Conservation (phyloP, 1,284 basidiomycete species). For the Cystobasidium pallidum region DNA sequence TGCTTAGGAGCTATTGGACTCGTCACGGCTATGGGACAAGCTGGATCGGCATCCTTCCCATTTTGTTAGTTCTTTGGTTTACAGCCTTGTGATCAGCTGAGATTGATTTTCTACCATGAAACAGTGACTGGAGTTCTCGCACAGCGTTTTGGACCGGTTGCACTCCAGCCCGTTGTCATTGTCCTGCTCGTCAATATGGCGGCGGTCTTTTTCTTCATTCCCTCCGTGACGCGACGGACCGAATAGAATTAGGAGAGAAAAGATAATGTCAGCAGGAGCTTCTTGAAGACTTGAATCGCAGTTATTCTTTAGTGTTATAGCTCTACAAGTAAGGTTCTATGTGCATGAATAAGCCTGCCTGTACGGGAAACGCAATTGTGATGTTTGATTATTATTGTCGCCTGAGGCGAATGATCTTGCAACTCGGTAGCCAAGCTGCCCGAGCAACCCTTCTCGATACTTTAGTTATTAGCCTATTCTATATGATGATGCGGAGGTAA, state of each 20-base stretch:
- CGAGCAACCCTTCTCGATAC: too few relatives aligned
- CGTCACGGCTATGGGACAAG: slow-evolving; percentile 38
- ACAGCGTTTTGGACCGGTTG: slow-evolving; percentile 32
- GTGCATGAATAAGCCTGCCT: too few relatives aligned
- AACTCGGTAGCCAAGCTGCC: too few relatives aligned
- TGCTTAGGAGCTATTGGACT: slow-evolving; percentile 39
- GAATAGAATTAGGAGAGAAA: slow-evolving; percentile 27
- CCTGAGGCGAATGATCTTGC: too few relatives aligned
- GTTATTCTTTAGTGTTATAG: too few relatives aligned
- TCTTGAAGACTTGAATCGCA: too few relatives aligned
- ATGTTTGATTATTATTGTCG: too few relatives aligned
- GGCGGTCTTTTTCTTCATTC: slow-evolving; percentile 41
- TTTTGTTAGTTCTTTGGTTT: slow-evolving; percentile 11
- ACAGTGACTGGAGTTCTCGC: slow-evolving; percentile 38
- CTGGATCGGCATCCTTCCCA: slow-evolving; percentile 31
- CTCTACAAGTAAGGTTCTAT: too few relatives aligned
- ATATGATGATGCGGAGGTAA: neutral
- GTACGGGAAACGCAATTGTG: too few relatives aligned
- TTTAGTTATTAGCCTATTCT: too few relatives aligned
- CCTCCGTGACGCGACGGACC: slow-evolving; percentile 11
- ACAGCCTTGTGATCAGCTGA: neutral
- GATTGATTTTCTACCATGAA: neutral
- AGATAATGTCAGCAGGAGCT: too few relatives aligned
- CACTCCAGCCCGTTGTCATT: slow-evolving; percentile 36
- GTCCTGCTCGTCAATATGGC: slow-evolving; percentile 31